Evolutionary conservation across 352 stramenopile species (phyloP), one percentile per base, ranked within the genome.

Genomic region (Phytophthora capsici): DNA sequence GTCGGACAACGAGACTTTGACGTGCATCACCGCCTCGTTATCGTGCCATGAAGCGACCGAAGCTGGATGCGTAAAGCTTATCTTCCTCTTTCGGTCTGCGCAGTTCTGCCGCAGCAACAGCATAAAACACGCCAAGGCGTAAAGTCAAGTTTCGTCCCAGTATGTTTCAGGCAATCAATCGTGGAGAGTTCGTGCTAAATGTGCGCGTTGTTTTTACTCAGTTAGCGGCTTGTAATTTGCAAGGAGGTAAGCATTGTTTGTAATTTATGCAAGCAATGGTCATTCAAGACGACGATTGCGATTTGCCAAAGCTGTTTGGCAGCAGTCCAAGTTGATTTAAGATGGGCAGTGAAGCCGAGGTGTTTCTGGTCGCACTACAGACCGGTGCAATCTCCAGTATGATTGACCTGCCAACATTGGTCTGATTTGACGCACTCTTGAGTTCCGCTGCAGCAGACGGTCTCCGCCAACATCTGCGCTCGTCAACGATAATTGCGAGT

Each of bases 71-170:
- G 38, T n/a, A n/a, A n/a, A 53, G 32, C 28, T n/a, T 22, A 22
- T 30, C 37, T 58, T 38, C 46, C 47, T 57, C 8, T 20, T 34
- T 34, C 0, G 9, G 28, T 14, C 28, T 34, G 36, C 12, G 36
- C 6, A 10, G 36, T 14, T 13, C n/a, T 6, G 57, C 37, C 20
- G 16, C 17, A 10, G 40, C 19, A 23, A 48, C 41, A 30, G 4
- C 34, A 57, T 28, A 57, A 66, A 59, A 54, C 48, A 54, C 30
- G 57, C 40, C 28, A 34, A n/a, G n/a, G n/a, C 47, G 47, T 54
- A 61, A 55, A 66, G 58, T 54, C 49, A 32, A 54, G n/a, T 41
- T 47, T 20, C 26, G 13, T 19, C 28, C 37, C 17, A 64, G 36
- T 34, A 44, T 44, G 57, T 52, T 65, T 65, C 36, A 14, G 19